Evolutionary conservation across 2,329 filamentous ascomycete genomes (phyloP).

Genomic region (Alternaria arbusti): DNA sequence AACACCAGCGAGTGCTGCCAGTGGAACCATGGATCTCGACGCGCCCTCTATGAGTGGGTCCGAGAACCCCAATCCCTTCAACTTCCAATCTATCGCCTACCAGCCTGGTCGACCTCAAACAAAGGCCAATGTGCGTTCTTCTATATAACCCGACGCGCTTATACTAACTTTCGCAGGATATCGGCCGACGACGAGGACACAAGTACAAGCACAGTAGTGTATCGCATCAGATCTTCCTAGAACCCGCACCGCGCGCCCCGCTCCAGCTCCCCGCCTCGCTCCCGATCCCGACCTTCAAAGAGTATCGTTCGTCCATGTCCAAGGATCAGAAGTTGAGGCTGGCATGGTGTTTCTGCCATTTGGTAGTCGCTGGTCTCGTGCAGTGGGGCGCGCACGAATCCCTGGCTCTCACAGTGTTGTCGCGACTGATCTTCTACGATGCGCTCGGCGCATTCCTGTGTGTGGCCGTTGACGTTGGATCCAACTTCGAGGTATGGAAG

Average conservation of each 20-base stretch:
- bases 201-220: constrained; percentile 98
- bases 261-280: constrained; percentile 89
- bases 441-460: constrained; percentile 90
- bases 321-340: constrained; percentile 82
- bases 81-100: constrained; percentile 76
- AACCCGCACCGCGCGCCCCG: constrained; percentile 84
- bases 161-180: constrained; percentile 64
- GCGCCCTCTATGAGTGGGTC: constrained; percentile 38
- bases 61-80: constrained; percentile 75
- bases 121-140: constrained; percentile 61
- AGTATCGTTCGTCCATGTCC: constrained; percentile 90
- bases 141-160: not conserved
- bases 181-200: constrained; percentile 91
- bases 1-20: constrained; percentile 38
- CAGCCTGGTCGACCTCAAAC: constrained; percentile 68
- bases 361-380: constrained; percentile 80
- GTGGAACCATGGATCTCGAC: constrained; percentile 38
- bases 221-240: constrained; percentile 95
- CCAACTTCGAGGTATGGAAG: constrained; percentile 98
- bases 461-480: constrained; percentile 88
- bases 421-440: constrained; percentile 93
- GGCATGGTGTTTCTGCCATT: constrained; percentile 89
- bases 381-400: constrained; percentile 86
- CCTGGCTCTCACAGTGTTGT: constrained; percentile 88
- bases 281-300: constrained; percentile 85